Evolutionary conservation across 2,329 filamentous ascomycete genomes (phyloP), one percentile per base, ranked within the genome.

Genomic region (Colletotrichum karsti): DNA sequence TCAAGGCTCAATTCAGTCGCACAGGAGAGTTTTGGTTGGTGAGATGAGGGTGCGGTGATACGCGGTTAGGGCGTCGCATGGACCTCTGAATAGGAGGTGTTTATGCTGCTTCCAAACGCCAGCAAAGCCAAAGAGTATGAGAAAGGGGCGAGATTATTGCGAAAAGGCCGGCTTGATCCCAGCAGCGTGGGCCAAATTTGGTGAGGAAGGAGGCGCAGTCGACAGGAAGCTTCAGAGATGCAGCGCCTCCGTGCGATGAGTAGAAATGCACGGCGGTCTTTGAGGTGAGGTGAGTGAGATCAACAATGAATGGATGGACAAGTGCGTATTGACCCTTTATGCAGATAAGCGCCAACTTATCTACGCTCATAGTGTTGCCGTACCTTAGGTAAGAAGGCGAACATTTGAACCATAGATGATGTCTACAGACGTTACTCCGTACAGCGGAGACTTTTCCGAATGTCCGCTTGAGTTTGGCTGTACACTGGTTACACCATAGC

Each of bases 201-300:
- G 60, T 15, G 46, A 64, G 35, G 60, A 53, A n/a, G 44, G 64
- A 64, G 64, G 64, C 64, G 64, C 64, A 67, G 64, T 42, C 53
- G 60, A 18, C n/a, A 53, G 64, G 53, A 64, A 64, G 53, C 60
- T 67, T 67, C 60, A 64, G 60, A 18, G 60, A 22, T 67, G 60
- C 60, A 64, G 64, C 46, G 30, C 20, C 28, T 60, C 35, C 50
- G 50, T 53, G 50, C 50, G 50, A 53, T 26, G 28, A 53, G 28
- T 64, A 42, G 46, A n/a, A 53, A 42, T 35, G 61, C 53, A 41
- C 22, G 26, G 26, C 28, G 26, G 58, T 26, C 18, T 44, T 22
- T n/a, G 48, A 46, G 12, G 48, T n/a, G 46, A 37, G 39, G 30
- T 18, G n/a, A 50, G 46, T 26, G 46, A n/a, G n/a, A n/a, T n/a